phyloP scores from a whole-genome alignment of 371 early-diverging fungal genomes.

The Parasitella parasitica region DNA sequence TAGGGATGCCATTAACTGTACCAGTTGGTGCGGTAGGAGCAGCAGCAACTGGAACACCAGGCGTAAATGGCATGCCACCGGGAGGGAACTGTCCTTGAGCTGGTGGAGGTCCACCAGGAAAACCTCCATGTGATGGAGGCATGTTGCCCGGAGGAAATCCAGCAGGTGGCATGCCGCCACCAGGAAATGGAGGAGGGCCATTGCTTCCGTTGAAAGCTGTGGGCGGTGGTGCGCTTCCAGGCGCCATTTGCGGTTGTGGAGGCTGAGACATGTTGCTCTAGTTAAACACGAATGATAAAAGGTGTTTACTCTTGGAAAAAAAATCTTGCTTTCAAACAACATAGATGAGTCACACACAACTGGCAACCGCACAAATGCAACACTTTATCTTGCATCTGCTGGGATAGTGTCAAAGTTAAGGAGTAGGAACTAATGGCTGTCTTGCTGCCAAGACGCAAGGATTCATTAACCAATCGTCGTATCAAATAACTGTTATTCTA shows the following conservation, averaged over 20 bases:
- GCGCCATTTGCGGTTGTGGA: neutral
- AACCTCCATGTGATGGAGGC: neutral
- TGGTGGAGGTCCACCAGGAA: slow-evolving; percentile 5
- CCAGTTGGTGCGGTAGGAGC: slow-evolving; percentile 11
- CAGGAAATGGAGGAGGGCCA: neutral
- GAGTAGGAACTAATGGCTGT: no score
- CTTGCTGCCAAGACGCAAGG: no score
- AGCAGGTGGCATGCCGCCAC: neutral
- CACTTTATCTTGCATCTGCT: no score
- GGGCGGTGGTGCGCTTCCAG: neutral
- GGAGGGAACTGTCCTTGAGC: neutral
- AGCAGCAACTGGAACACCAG: slow-evolving; percentile 9
- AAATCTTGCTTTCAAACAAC: no score
- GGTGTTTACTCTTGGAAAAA: no score
- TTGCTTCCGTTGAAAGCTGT: neutral
- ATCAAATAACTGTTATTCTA: no score
- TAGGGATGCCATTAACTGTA: slow-evolving; percentile 41
- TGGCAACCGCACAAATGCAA: no score
- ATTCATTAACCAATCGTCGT: no score
- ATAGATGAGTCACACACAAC: no score
- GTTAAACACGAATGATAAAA: no score
- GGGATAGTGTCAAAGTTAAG: no score
- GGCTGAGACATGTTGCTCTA: slow-evolving; percentile 6
- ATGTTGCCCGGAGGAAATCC: neutral
- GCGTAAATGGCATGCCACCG: slow-evolving; percentile 8